Evolutionary conservation across 345 rosid species (phyloP).

Genomic region (Moringa oleifera): DNA sequence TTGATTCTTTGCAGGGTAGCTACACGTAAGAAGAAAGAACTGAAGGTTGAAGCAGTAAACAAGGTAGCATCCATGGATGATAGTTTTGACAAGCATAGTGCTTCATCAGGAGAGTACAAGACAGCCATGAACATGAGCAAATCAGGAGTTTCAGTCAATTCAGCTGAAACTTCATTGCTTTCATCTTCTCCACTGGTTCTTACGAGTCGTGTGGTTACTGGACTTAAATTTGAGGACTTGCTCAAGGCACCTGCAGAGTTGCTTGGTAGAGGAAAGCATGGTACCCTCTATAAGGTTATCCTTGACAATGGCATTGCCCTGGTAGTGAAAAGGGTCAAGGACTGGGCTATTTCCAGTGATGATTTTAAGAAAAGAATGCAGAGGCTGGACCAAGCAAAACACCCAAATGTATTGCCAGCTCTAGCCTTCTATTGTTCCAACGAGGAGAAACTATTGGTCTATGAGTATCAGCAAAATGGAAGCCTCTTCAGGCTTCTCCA

Average conservation of each 20-base stretch:
- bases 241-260: slow-evolving; percentile 61
- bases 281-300: slow-evolving; percentile 48
- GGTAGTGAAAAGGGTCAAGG: slow-evolving; percentile 60
- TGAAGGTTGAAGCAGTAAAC: slow-evolving; percentile 13
- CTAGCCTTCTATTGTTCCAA: slow-evolving; percentile 47
- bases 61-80: slow-evolving; percentile 28
- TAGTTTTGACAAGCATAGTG: slow-evolving; percentile 12
- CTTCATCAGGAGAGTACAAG: slow-evolving; percentile 18
- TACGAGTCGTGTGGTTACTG: slow-evolving; percentile 37
- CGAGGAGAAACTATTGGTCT: slow-evolving; percentile 55
- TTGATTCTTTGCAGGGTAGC: slow-evolving; percentile 18
- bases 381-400: slow-evolving; percentile 36
- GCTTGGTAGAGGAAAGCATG: slow-evolving; percentile 46
- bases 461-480: slow-evolving; percentile 44
- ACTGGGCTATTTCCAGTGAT: slow-evolving; percentile 36
- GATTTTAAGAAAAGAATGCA: slow-evolving; percentile 52
- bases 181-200: slow-evolving; percentile 41
- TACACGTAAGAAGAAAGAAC: slow-evolving; percentile 17
- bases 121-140: slow-evolving; percentile 8
- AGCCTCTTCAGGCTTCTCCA: slow-evolving; percentile 49
- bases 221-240: slow-evolving; percentile 48
- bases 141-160: slow-evolving; percentile 23
- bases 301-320: slow-evolving; percentile 32
- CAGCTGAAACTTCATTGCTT: slow-evolving; percentile 21
- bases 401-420: slow-evolving; percentile 43